A percentile compares a stretch with the other conserved stretches of the same genome.
Evolutionary conservation across 2,329 filamentous ascomycete genomes (phyloP).

Genomic region (Colletotrichum karsti): DNA sequence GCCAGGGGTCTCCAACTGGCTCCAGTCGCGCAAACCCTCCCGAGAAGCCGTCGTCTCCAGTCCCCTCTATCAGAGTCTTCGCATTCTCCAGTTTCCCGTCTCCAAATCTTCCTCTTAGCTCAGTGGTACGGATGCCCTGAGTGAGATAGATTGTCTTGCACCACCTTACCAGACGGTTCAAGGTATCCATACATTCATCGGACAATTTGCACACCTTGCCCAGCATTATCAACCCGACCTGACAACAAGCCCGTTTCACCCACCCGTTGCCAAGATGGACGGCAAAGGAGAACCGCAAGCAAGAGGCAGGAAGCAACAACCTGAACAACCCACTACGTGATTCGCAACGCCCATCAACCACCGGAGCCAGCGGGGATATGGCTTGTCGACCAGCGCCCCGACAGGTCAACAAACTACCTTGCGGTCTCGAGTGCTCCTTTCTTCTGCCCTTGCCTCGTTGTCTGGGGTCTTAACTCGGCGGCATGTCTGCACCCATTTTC

Average conservation of each 20-base stretch:
- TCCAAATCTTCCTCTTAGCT: background rate
- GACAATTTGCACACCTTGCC: background rate
- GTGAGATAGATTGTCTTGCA: background rate
- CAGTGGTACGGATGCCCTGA: background rate
- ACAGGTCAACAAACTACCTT: background rate
- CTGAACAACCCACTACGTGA: background rate
- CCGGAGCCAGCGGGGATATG: background rate
- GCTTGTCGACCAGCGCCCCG: background rate
- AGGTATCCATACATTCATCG: background rate
- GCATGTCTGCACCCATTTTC: background rate
- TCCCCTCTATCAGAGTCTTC: background rate
- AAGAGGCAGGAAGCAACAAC: background rate
- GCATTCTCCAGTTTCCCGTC: background rate
- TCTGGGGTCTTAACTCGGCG: background rate
- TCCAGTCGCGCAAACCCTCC: background rate
- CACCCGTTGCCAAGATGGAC: conserved; percentile 17
- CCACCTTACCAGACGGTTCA: background rate
- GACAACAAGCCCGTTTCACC: conserved; percentile 2
- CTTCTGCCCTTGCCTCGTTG: conserved; percentile 1
- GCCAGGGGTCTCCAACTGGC: too few species aligned
- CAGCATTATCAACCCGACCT: background rate
- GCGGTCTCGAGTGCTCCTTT: background rate
- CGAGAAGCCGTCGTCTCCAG: background rate
- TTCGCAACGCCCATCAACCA: background rate
- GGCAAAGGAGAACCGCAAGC: background rate